Base-by-base conservation (phyloP, 306 rosid species). In the Trichosanthes cucumerina region DNA sequence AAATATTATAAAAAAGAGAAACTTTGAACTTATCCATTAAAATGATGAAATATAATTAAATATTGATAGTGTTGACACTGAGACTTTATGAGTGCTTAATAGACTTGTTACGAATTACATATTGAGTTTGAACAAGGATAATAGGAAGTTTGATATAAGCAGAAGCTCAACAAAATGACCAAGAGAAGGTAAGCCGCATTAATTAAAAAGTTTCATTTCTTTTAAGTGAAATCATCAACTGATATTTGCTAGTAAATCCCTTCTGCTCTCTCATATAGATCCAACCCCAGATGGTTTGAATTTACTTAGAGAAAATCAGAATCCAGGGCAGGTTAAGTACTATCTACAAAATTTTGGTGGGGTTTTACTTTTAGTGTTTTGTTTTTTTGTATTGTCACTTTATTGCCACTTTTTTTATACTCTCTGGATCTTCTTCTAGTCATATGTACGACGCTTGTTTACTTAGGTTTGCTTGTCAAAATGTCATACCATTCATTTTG, bases 31-130 rank as follows among this genome's bases (percentile, higher is more conserved):
- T 26, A 60, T 64, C 68, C 98, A 91, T 75, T 91, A 89, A 75
- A 97, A 93, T 57, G 98, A 90, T 75, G 97, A 93, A 82, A 91
- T 93, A 79, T 97, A 93, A 85, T 97, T 93, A 81, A 94, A 93
- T 80, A 90, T 93, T 79, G 97, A 91, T 87, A 89, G 88, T 1
- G 96, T 93, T 72, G 97, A 93, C 84, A 84, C 89, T 43, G 97
- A 91, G 86, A 93, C 93, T 77, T 89, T 93, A 36, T 93, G 96
- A 97, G 97, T 91, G 87, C 98, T 91, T 69, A 97, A 93, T 86
- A 88, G 97, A 87, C 89, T 90, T 83, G 93, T 93, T 33, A 90
- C 92, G 57, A 93, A 93, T 85, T 90, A 90, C 65, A 91, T 88
- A 91, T 91, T 91, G 89, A 90, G 93, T 82, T 89, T 93, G 85